Evolutionary conservation across 371 early-diverging fungal species (phyloP), one percentile per base, ranked within the genome.

Genomic region (Mortierella sp.): DNA sequence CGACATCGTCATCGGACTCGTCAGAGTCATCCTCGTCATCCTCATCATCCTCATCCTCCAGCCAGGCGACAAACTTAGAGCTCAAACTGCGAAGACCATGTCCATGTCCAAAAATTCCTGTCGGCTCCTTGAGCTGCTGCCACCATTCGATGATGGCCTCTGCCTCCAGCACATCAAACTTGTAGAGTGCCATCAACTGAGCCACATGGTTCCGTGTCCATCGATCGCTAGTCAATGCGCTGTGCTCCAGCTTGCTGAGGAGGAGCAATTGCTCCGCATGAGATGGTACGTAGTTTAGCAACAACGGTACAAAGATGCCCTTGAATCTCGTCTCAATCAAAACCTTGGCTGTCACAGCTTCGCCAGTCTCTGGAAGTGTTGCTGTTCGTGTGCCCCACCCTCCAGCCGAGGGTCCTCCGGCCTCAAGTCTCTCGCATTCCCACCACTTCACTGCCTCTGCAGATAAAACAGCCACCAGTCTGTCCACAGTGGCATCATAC

Each of bases 401-500:
- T 15, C 79, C 79, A 1, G 65, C 48, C 11, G 62, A 30, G n/a
- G 79, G 72, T 1, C 79, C 79, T 51, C 79, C 79, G 26, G 70
- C 79, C 53, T 72, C 64, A 26, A 72, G 37, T 23, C 79, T 72
- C 48, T 64, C 69, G 16, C 56, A 26, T 45, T 79, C 79, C 79
- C 79, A 79, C 79, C 79, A 79, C 55, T 69, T 72, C 66, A 63
- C 63, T 21, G 65, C 64, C 52, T 79, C 68, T 30, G 67, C 66
- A 0, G 85, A 81, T 37, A 89, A 65, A 1, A 83, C 82, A 29
- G 72, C 56, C 14, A 83, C 53, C 0, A 89, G 68, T 11, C 75
- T 76, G 5, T 82, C 80, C 6, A 81, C 63, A 1, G 82, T 63
- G 18, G 89, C 85, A 45, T 89, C 89, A 60, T 88, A 85, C 69